A percentile compares a stretch with the other conserved stretches of the same genome.
Evolutionary conservation across 1,284 basidiomycete genomes (phyloP).

Genomic region (Papiliotrema fonsecae): DNA sequence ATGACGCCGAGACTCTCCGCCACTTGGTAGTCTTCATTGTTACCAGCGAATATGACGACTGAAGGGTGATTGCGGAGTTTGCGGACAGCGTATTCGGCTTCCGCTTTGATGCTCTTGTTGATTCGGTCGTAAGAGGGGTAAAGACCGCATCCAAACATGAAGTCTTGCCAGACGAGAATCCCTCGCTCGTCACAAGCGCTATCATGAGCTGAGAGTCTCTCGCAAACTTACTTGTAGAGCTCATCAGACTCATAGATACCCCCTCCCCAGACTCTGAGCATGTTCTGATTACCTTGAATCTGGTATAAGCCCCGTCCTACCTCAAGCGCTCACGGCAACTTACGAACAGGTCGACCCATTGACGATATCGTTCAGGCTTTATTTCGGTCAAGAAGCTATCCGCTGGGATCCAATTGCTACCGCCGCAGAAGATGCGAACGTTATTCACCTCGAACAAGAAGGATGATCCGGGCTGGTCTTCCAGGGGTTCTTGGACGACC

Average conservation of each 20-base stretch:
- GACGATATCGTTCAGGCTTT: conserved; percentile 49
- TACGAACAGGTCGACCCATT: conserved; percentile 50
- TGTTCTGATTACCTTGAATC: conserved; percentile 53
- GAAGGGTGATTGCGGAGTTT: conserved; percentile 52
- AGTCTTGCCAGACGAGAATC: conserved; percentile 55
- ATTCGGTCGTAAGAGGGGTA: conserved; percentile 53
- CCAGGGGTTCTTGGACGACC: conserved; percentile 68
- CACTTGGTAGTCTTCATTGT: conserved; percentile 69
- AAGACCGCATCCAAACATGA: conserved; percentile 57
- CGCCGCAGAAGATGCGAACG: conserved; percentile 78
- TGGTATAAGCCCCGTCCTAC: neutral
- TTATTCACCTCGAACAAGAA: conserved; percentile 89
- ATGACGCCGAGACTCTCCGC: conserved; percentile 71
- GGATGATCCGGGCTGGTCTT: conserved; percentile 66
- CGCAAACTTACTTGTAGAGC: conserved; percentile 49
- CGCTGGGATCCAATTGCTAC: conserved; percentile 90
- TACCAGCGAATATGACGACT: conserved; percentile 82
- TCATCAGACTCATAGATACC: conserved; percentile 53
- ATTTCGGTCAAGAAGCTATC: conserved; percentile 79
- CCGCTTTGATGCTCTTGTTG: conserved; percentile 47
- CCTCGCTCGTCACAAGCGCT: conserved; percentile 59
- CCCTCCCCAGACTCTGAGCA: conserved; percentile 55
- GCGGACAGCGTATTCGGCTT: conserved; percentile 51
- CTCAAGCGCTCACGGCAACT: conserved; percentile 2
- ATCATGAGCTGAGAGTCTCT: neutral